These are phyloP conservation scores for Letharia columbiana DNA, from an alignment of 495 filamentous ascomycete species.

Conservation along the genomic window DNA sequence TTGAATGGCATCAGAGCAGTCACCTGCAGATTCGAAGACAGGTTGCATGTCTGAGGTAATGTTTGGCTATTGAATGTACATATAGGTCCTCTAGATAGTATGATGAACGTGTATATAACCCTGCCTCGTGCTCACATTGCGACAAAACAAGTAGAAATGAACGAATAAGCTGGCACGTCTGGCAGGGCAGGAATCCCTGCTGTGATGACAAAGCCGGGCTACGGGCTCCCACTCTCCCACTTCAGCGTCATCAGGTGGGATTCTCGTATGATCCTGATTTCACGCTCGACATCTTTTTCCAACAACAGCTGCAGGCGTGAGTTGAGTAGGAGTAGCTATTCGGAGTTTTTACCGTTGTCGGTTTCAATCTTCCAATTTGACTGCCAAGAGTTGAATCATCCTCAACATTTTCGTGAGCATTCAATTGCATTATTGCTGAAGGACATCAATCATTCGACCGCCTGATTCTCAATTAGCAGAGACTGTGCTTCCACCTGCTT, in stretches of 20 bases:
- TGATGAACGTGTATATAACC: neutral
- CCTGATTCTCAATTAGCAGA: neutral
- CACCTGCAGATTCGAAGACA: neutral
- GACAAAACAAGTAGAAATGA: neutral
- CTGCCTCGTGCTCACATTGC: neutral
- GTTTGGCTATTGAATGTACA: neutral
- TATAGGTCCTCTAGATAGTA: too few relatives aligned
- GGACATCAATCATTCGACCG: neutral
- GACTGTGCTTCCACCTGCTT: neutral
- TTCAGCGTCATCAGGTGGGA: neutral
- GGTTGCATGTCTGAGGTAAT: neutral
- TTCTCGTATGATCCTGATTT: neutral
- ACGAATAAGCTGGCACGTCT: neutral
- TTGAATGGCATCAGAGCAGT: neutral
- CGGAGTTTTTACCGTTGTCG: neutral
- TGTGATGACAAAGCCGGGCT: neutral
- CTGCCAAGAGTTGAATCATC: neutral
- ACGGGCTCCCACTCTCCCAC: too few relatives aligned
- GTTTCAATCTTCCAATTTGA: neutral
- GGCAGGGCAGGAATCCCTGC: neutral
- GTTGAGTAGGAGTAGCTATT: neutral
- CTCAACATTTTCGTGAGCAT: neutral
- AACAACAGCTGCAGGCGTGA: neutral
- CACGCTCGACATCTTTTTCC: neutral
- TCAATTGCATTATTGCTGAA: neutral